These are phyloP conservation scores for Asterochloris sp. DNA, from an alignment of 139 green algal species.

Conservation along the genomic window DNA sequence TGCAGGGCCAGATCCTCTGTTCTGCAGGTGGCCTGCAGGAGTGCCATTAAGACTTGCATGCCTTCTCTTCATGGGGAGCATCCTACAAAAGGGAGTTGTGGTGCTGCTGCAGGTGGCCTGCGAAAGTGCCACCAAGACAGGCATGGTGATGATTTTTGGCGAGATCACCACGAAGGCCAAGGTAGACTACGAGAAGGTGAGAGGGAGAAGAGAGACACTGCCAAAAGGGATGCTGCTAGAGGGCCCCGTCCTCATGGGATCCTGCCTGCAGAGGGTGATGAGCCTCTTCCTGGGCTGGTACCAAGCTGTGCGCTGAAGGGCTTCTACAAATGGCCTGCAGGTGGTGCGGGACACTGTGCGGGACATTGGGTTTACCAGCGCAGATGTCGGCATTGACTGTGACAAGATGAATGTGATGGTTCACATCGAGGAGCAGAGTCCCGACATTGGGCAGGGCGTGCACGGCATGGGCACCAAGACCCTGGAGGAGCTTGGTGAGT, in stretches of 20 bases:
- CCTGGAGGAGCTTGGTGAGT: slow-evolving; percentile 90
- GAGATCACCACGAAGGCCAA: slow-evolving; percentile 99
- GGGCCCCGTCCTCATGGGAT: too few relatives aligned
- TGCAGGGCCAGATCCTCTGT: too few relatives aligned
- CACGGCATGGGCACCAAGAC: slow-evolving; percentile 99
- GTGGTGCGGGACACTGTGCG: slow-evolving; percentile 66
- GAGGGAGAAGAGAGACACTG: slow-evolving; percentile 53
- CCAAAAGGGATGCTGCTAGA: slow-evolving; percentile 31
- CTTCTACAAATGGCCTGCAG: background rate
- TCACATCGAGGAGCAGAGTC: slow-evolving; percentile 97
- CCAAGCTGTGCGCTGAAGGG: too few relatives aligned
- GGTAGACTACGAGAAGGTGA: slow-evolving; percentile 95
- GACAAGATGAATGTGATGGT: slow-evolving; percentile 99
- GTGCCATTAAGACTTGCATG: too few relatives aligned
- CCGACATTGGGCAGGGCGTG: slow-evolving; percentile 98
- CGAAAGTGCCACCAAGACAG: slow-evolving; percentile 98
- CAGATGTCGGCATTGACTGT: slow-evolving; percentile 91
- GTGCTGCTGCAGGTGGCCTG: slow-evolving; percentile 74
- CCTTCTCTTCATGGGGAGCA: too few relatives aligned
- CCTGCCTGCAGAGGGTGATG: too few relatives aligned
- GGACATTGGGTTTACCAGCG: slow-evolving; percentile 94
- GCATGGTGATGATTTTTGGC: slow-evolving; percentile 99
- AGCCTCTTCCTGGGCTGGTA: too few relatives aligned
- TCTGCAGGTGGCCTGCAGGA: too few relatives aligned
- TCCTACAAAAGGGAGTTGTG: background rate